Base-by-base conservation (phyloP, 2,329 filamentous ascomycete species). In the Chaetothyriales sp. region DNA sequence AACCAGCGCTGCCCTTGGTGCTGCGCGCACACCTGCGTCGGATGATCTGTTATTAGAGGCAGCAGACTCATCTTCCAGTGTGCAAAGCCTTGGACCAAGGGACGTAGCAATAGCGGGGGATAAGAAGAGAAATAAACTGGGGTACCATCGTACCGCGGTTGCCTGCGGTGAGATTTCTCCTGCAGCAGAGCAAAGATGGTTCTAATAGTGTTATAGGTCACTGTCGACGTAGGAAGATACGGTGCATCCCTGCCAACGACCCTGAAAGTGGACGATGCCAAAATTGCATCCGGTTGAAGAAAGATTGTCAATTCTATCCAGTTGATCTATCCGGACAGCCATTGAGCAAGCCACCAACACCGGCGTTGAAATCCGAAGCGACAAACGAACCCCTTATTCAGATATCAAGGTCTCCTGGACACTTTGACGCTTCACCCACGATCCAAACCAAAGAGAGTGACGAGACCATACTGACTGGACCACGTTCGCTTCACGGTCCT, bases 201-300 rank as follows among this genome's bases (percentile, higher is more conserved):
- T 51, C 53, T 55, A 46, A 53, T 46, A 45, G 40, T 18, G 54
- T 25, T 62, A 52, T 64, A 95, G 90, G 85, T 51, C 88, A 95
- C 66, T 97, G 90, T 66, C 86, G 90, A 63, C 79, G 86, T 65
- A 83, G 90, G 61, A 97, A 97, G 70, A 97, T 97, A 56, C 78
- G 90, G 69, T 97, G 90, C 68, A 80, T 95, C 49, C 77, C 87
- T 44, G 81, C 86, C 7, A 76, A 80, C 47, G 81, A 82, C 57
- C 87, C 94, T 60, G 66, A 75, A 8, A 80, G 86, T 63, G 82
- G 82, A 46, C 82, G 89, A 58, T 97, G 90, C 69, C 80, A 85
- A 58, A 95, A 94, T 71, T 97, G 90, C 69, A 94, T 95, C 62
- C 82, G 89, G 46, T 72, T 97, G 64, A 94, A 94, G 68, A 95